Base-by-base conservation (phyloP, 148 eudicot genomes). In the Camellia lanceoleosa region DNA sequence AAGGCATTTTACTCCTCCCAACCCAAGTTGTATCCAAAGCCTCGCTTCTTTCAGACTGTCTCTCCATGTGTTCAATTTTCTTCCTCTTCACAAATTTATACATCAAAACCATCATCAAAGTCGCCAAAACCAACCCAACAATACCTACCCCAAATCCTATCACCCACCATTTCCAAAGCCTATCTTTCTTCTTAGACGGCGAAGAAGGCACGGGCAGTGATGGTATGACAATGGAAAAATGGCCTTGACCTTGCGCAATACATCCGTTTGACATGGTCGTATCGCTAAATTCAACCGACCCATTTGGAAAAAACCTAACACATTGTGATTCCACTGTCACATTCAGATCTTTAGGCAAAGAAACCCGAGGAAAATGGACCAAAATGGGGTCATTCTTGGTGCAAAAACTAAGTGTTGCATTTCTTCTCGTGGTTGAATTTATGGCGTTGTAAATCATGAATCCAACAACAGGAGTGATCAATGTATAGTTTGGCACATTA, bases 1-100 rank as follows among this genome's bases (percentile, higher is more conserved):
- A 75, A 80, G 98, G 98, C 89, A 94, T 85, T 87, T 68, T 92
- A 72, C 89, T 91, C 55, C 42, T 69, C 12, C 92, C 91, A 81
- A 94, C 74, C 97, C 97, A 92, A 63, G 68, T 81, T 7, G 86
- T 85, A 4, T 71, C 88, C 81, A 94, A 89, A 54, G 88, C 83
- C 56, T 88, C 91, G 74, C 88, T 87, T 63, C 82, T 89, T 42
- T 87, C 94, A 0, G 94, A 66, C 10, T 80, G 77, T 78, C 75
- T 88, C 81, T 90, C 94, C 98, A 94, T 91, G 23, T 62, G 78
- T 71, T 56, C 71, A 1, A 86, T 78, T 64, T 78, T 91, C 69
- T 73, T 82, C 76, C 72, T 72, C 13, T 23, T 70, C 38, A 74
- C 30, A 55, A 63, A 43, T 81, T 84, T 86, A 54, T 80, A 82